Conservation (phyloP, 805 yeast species). For the Hermanozyma aechmeae region DNA sequence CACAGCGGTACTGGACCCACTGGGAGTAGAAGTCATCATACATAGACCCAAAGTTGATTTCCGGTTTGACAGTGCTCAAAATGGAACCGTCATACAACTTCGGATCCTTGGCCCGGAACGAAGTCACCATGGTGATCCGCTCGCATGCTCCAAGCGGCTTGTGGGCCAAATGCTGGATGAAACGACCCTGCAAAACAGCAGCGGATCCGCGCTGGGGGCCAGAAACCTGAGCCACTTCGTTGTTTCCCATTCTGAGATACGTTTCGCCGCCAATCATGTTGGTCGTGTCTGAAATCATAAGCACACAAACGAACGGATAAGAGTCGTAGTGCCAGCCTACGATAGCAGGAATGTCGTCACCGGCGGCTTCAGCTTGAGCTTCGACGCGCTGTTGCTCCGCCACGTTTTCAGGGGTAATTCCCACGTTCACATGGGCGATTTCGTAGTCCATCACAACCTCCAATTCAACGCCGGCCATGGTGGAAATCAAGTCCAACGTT, state of each 20-base stretch:
- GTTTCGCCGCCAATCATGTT: constrained; percentile 58
- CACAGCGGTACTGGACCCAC: constrained; percentile 25
- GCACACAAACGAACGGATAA: constrained; percentile 57
- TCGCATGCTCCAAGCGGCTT: constrained; percentile 30
- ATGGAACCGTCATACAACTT: constrained; percentile 19
- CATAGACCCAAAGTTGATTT: constrained; percentile 24
- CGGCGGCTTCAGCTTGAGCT: constrained; percentile 10
- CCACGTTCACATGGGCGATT: constrained; percentile 43
- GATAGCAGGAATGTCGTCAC: constrained; percentile 40
- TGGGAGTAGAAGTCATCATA: constrained; percentile 27
- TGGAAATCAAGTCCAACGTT: constrained; percentile 41
- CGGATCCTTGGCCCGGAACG: constrained; percentile 26
- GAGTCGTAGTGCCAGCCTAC: constrained; percentile 59
- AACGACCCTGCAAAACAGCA: constrained; percentile 39
- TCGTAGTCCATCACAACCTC: constrained; percentile 51
- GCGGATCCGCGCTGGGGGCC: constrained; percentile 44
- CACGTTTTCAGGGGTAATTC: constrained; percentile 29
- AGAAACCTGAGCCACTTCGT: neutral
- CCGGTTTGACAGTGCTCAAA: constrained; percentile 30
- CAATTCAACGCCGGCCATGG: constrained; percentile 53
- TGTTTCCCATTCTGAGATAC: constrained; percentile 37
- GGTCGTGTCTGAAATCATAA: constrained; percentile 51
- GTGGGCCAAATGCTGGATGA: constrained; percentile 38
- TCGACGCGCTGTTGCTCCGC: constrained; percentile 20
- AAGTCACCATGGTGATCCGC: constrained; percentile 35